Percentiles rank a stretch among this genome's conserved stretches.
phyloP scores from a whole-genome alignment of 2,329 filamentous ascomycete species.

The Juglanconis oblonga region DNA sequence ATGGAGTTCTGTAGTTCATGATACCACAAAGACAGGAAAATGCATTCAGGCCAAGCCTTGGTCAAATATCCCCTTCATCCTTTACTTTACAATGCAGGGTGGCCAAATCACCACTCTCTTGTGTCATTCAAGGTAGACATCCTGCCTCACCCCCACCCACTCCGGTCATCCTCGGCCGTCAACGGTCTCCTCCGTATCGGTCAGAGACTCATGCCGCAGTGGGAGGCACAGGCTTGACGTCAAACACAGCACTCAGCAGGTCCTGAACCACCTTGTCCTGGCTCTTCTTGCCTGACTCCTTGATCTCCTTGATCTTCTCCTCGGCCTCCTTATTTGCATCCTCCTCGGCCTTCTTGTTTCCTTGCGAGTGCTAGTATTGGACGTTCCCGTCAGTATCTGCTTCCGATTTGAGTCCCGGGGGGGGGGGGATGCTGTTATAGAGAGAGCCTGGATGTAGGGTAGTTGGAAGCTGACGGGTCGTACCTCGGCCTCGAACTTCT shows the following conservation, averaged over 20 bases:
- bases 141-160: background rate
- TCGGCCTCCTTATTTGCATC: conserved; percentile 81
- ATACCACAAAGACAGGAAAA: conserved; percentile 17
- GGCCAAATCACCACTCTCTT: background rate
- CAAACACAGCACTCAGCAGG: conserved; percentile 79
- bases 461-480: conserved; percentile 4
- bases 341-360: conserved; percentile 76
- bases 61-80: background rate
- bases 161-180: background rate
- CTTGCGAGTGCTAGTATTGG: conserved; percentile 73
- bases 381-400: conserved; percentile 15
- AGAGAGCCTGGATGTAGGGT: too few relatives aligned
- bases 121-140: background rate
- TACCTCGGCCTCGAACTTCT: conserved; percentile 80
- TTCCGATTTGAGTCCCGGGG: background rate
- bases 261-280: conserved; percentile 79
- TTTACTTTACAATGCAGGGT: conserved; percentile 10
- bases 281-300: conserved; percentile 73
- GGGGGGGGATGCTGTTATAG: too few relatives aligned
- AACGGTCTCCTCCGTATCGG: background rate
- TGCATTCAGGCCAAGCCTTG: background rate
- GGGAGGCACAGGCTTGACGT: conserved; percentile 69
- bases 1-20: conserved; percentile 43
- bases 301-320: conserved; percentile 76
- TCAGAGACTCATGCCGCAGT: conserved; percentile 21